Base-by-base conservation (phyloP, 2,329 filamentous ascomycete species). In the Podosphaera fusca region DNA sequence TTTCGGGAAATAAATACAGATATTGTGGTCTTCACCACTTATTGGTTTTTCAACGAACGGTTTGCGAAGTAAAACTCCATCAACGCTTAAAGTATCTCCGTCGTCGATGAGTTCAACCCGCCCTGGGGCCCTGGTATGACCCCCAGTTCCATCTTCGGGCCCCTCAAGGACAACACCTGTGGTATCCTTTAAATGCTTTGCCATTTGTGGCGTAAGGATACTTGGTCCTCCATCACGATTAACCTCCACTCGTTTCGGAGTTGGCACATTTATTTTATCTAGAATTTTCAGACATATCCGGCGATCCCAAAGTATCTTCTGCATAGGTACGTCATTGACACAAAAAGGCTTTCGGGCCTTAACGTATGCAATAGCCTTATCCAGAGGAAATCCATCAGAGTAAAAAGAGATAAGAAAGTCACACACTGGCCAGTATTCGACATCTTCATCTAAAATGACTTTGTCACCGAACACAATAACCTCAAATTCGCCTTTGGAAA, bases 371-470 rank as follows among this genome's bases (percentile, higher is more conserved):
- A 98, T 94, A 4, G 94, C 92, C 68, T 98, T 98, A 62, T 96
- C 89, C 52, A 98, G 73, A 0, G 92, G 92, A 63, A 98, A 98
- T 0, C 92, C 92, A 68, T 95, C 90, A 0, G 90, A 96, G 70
- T 96, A 98, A 72, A 98, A 98, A 2, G 89, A 95, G 65, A 98
- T 95, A 57, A 98, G 72, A 65, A 94, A 98, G 71, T 98, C 92
- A 69, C 75, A 76, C 57, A 94, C 81, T 21, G 89, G 89, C 89
- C 89, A 95, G 67, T 95, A 94, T 70, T 94, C 88, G 57, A 95
- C 84, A 60, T 85, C 86, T 77, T 98, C 92, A 66, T 98, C 92
- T 40, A 98, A 75, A 63, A 98, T 98, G 49, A 95, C 90, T 71
- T 98, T 98, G 73, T 98, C 92, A 53, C 92, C 94, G 72, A 98